Evolutionary conservation across 163 green algal species (phyloP), one percentile per base, ranked within the genome.

Genomic region (Scenedesmus sp.): DNA sequence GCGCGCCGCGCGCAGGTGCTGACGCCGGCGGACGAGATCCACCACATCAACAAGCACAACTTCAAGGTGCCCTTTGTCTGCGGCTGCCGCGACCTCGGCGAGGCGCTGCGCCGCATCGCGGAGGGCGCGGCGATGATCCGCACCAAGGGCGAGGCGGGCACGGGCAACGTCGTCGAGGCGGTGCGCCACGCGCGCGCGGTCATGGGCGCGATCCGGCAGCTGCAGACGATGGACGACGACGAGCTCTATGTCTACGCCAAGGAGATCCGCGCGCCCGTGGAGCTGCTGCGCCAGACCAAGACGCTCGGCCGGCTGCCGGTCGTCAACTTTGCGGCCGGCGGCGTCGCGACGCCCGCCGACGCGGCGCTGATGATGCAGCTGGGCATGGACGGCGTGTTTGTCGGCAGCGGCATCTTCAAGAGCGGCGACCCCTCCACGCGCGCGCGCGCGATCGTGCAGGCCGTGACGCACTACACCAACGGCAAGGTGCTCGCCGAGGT

Each of bases 31-130:
- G 97, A 99, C 79, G 96, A 99, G 76, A 87, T 97, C 36, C 94
- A 99, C 88, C 97, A 99, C 95, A 99, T 97, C 87, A 99, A 99
- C 93, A 99, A 99, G 94, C 96, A 99, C 89, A 97, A 97, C 86
- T 99, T 98, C 92, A 97, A 96, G 87, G 93, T 98, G 39, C 97
- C 97, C 3, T 98, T 99, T 81, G 94, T 99, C 26, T 99, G 97
- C 82, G 97, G 97, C 44, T 99, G 97, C 91, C 94, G 96, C n/a
- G 93, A 99, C 88, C 87, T 99, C n/a, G 97, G 97, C 15, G 97
- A 99, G 91, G 97, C 97, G 22, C 92, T 99, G 39, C 88, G 97
- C 48, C 93, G 97, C 75, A 93, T 99, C 39, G 94, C 96, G 20
- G 97, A 99, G 87, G 97, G 97, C 18, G 94, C 93, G 29, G 94